Evolutionary conservation across 2,329 filamentous ascomycete species (phyloP).

Genomic region (Gnomoniopsis smithogilvyi): DNA sequence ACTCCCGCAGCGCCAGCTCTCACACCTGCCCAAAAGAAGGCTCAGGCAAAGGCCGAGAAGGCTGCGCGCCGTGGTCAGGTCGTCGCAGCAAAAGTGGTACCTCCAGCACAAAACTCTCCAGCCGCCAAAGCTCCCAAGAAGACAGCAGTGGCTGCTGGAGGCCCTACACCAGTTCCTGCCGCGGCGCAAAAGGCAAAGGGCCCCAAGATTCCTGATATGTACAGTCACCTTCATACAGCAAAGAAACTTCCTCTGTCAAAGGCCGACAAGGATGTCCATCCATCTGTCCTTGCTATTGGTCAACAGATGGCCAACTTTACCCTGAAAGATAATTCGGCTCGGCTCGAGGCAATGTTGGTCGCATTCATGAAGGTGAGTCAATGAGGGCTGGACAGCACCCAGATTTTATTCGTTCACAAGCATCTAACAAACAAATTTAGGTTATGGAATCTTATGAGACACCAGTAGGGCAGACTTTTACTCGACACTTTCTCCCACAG

Average conservation of each 20-base stretch:
- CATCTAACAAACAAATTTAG: constrained; percentile 39
- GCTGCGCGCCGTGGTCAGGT: constrained; percentile 75
- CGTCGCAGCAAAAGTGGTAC: constrained; percentile 51
- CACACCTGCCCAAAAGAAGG: constrained; percentile 79
- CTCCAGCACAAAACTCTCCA: constrained; percentile 24
- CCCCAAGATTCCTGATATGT: constrained; percentile 65
- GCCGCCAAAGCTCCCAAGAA: constrained; percentile 27
- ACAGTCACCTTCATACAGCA: constrained; percentile 77
- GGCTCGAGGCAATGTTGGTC: constrained; percentile 81
- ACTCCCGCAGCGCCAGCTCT: constrained; percentile 48
- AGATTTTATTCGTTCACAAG: neutral
- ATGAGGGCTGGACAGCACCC: neutral
- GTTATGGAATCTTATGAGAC: constrained; percentile 93
- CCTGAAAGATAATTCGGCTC: constrained; percentile 83
- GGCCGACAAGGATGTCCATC: constrained; percentile 77
- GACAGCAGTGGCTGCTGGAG: neutral
- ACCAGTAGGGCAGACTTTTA: constrained; percentile 77
- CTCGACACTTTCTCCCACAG: constrained; percentile 87
- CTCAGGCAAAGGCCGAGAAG: constrained; percentile 87
- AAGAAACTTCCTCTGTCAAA: constrained; percentile 51
- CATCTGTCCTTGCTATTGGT: constrained; percentile 78
- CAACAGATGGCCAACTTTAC: constrained; percentile 88
- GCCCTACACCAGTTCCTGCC: constrained; percentile 33
- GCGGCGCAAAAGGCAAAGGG: constrained; percentile 48
- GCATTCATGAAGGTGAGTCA: constrained; percentile 76